phyloP scores from a whole-genome alignment of 164 flowering plant species.

The Vitis labrusca region DNA sequence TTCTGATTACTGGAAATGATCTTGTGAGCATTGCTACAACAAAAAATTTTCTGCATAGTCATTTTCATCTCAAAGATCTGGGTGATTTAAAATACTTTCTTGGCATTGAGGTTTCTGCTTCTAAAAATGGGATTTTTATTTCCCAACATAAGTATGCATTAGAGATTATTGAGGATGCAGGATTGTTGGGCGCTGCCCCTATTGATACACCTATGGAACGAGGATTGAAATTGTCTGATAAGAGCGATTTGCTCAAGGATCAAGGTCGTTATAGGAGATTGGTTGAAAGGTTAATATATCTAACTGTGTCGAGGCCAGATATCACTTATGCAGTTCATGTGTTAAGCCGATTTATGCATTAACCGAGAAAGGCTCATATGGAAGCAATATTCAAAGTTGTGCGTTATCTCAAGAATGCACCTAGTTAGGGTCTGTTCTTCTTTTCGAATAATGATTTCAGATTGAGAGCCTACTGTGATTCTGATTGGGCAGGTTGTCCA shows the following conservation, averaged over 20 bases:
- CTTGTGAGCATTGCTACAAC: no score
- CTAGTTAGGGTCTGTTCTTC: neutral
- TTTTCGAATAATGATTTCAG: neutral
- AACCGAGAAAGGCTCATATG: neutral
- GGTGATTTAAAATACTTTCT: neutral
- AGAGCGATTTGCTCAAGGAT: slow-evolving; percentile 6
- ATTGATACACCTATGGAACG: neutral
- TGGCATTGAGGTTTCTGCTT: neutral
- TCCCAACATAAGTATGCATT: neutral
- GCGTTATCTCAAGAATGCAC: neutral
- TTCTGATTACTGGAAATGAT: neutral
- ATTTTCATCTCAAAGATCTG: neutral
- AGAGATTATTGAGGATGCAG: neutral
- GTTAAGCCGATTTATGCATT: neutral
- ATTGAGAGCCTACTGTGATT: neutral
- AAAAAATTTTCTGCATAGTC: neutral
- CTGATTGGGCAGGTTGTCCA: neutral
- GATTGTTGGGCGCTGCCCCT: neutral
- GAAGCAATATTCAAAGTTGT: neutral
- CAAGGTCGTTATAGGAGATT: slow-evolving; percentile 3
- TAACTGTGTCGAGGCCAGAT: slow-evolving; percentile 1
- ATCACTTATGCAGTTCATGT: neutral
- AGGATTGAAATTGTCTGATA: slow-evolving; percentile 2
- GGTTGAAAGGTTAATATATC: neutral
- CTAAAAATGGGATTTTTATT: slow-evolving; percentile 1